phyloP scores from a whole-genome alignment of 495 filamentous ascomycete genomes.

The Echria macrotheca region DNA sequence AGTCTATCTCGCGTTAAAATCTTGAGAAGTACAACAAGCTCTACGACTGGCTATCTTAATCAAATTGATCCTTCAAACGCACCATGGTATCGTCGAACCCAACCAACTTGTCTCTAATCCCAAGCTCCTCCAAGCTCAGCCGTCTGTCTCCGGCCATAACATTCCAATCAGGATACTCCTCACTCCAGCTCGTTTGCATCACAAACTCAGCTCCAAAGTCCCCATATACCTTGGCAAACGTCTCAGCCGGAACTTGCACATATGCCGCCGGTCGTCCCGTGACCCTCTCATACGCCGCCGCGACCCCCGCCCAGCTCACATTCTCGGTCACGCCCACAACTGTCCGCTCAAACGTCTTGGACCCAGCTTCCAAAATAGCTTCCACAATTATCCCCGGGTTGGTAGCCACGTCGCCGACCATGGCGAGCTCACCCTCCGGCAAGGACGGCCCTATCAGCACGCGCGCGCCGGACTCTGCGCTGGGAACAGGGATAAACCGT shows the following conservation, averaged over 20 bases:
- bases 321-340: slow-evolving; percentile 8
- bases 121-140: not conserved
- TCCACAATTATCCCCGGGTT: slow-evolving; percentile 5
- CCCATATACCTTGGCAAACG: not conserved
- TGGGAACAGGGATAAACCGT: too few relatives aligned
- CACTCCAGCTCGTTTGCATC: slow-evolving; percentile 1
- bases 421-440: not conserved
- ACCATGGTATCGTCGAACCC: not conserved
- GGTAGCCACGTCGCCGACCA: not conserved
- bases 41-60: too few relatives aligned
- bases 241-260: not conserved
- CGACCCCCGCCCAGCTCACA: not conserved
- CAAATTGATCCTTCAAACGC: not conserved
- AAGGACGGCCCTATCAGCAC: not conserved
- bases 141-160: not conserved
- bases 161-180: slow-evolving; percentile 8
- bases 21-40: too few relatives aligned
- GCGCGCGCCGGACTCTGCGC: not conserved
- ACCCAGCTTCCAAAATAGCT: slow-evolving; percentile 7
- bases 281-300: not conserved
- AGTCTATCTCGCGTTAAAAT: too few relatives aligned
- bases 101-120: not conserved
- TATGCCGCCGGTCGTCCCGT: slow-evolving; percentile 2
- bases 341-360: slow-evolving; percentile 1
- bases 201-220: slow-evolving; percentile 4